A percentile compares a stretch with the other conserved stretches of the same genome.
Evolutionary conservation across 257 asterid species (phyloP).

Genomic region (Capsicum baccatum): DNA sequence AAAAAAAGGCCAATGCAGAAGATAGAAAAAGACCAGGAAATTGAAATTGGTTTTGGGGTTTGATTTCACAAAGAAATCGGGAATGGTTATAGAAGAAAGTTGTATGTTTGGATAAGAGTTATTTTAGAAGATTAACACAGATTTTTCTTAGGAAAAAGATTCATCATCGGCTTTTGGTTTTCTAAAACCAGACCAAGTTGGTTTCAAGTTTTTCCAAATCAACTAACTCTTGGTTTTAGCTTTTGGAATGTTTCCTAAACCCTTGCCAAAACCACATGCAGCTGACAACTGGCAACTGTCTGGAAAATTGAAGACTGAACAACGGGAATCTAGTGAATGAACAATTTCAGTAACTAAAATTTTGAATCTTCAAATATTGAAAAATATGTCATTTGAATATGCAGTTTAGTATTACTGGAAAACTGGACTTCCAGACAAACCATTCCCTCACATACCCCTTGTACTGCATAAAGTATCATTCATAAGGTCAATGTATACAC

Average conservation of each 20-base stretch:
- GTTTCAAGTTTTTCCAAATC: neutral
- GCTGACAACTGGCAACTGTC: neutral
- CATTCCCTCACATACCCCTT: neutral
- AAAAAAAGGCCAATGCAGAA: conserved; percentile 14
- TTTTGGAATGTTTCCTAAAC: conserved; percentile 7
- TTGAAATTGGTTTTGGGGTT: conserved; percentile 16
- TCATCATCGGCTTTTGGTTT: neutral
- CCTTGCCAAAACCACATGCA: neutral
- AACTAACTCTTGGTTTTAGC: conserved; percentile 3
- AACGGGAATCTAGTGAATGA: neutral
- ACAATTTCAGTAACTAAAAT: neutral
- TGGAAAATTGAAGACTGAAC: conserved; percentile 20
- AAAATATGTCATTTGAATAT: neutral
- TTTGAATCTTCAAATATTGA: conserved; percentile 17
- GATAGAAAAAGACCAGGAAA: neutral
- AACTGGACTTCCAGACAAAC: conserved; percentile 15
- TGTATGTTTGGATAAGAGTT: neutral
- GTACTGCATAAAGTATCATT: neutral
- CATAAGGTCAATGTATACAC: neutral
- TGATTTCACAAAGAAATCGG: conserved; percentile 4
- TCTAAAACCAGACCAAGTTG: neutral
- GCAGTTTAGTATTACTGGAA: neutral
- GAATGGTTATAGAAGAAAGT: conserved; percentile 8
- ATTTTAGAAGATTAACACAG: neutral
- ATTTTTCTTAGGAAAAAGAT: neutral